These are phyloP conservation scores for Verticillium alfalfae DNA, from an alignment of 2,329 filamentous ascomycete species.

Conservation along the genomic window DNA sequence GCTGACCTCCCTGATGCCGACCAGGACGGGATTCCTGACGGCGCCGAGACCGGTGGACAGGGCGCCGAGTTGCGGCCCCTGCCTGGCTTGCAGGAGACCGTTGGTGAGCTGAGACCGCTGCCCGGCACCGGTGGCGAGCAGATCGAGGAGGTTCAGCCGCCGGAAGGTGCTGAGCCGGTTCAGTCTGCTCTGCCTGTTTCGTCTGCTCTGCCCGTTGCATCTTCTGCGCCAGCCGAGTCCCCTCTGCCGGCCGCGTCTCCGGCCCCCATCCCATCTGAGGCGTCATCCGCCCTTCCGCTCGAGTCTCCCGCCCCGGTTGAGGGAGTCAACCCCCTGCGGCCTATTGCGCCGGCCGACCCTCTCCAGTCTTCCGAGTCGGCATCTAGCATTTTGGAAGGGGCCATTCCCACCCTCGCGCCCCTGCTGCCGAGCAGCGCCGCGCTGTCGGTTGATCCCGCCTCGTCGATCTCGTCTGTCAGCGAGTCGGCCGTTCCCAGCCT, in stretches of 20 bases:
- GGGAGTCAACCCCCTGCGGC: background rate
- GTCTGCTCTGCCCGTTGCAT: background rate
- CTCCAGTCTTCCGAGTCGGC: background rate
- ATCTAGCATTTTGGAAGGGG: background rate
- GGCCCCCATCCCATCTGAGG: background rate
- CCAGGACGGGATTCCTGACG: background rate
- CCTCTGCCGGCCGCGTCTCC: background rate
- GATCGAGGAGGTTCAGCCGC: background rate
- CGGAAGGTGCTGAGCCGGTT: background rate
- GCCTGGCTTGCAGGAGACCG: background rate
- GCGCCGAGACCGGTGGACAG: background rate
- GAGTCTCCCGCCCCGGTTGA: background rate
- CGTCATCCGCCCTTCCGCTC: background rate
- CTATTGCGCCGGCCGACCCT: background rate
- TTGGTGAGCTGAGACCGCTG: background rate
- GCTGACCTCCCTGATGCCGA: background rate
- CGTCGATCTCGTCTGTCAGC: background rate
- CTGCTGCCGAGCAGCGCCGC: background rate
- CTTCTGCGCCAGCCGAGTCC: background rate
- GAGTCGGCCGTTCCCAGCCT: background rate
- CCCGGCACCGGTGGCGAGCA: background rate
- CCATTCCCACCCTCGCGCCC: background rate
- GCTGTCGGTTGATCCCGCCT: background rate
- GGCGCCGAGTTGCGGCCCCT: slow-evolving; percentile 2
- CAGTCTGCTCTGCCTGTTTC: background rate